Conservation (phyloP, 257 asterid genomes). For the Solanum microdontum region DNA sequence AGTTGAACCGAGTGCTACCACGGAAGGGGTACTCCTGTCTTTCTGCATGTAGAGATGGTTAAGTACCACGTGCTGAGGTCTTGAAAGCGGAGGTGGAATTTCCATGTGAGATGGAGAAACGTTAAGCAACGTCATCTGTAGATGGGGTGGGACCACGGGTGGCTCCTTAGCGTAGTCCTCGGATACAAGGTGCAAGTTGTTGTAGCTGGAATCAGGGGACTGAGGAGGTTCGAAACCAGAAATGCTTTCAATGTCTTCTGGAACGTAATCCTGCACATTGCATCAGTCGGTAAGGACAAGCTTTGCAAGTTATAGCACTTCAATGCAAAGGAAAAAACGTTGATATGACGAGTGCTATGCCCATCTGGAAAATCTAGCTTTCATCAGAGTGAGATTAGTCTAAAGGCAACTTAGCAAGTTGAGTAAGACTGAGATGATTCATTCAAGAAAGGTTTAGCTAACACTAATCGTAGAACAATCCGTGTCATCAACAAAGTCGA, state of each 20-base stretch:
- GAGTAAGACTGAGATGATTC: neutral
- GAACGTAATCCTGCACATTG: slow-evolving; percentile 75
- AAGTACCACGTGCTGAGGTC: slow-evolving; percentile 95
- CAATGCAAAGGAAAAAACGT: neutral
- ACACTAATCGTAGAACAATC: neutral
- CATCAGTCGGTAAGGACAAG: neutral
- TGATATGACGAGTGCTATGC: neutral
- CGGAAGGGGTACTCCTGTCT: slow-evolving; percentile 68
- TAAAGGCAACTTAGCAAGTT: neutral
- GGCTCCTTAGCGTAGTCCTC: slow-evolving; percentile 94
- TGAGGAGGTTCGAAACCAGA: slow-evolving; percentile 94
- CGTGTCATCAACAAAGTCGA: neutral
- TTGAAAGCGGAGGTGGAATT: slow-evolving; percentile 62
- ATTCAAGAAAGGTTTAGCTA: neutral
- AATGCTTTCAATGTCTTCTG: slow-evolving; percentile 72
- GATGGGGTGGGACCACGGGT: slow-evolving; percentile 85
- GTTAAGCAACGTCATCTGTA: slow-evolving; percentile 66
- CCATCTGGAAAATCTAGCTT: neutral
- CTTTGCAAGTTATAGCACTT: neutral
- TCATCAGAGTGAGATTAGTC: neutral
- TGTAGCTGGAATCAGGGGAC: slow-evolving; percentile 90
- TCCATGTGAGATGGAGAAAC: slow-evolving; percentile 81
- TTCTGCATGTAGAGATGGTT: slow-evolving; percentile 98
- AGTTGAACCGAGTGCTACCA: slow-evolving; percentile 92
- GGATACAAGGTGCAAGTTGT: slow-evolving; percentile 43